Evolutionary conservation across 2,329 filamentous ascomycete species (phyloP), one percentile per base, ranked within the genome.

Genomic region (Neoarthrinium moseri): DNA sequence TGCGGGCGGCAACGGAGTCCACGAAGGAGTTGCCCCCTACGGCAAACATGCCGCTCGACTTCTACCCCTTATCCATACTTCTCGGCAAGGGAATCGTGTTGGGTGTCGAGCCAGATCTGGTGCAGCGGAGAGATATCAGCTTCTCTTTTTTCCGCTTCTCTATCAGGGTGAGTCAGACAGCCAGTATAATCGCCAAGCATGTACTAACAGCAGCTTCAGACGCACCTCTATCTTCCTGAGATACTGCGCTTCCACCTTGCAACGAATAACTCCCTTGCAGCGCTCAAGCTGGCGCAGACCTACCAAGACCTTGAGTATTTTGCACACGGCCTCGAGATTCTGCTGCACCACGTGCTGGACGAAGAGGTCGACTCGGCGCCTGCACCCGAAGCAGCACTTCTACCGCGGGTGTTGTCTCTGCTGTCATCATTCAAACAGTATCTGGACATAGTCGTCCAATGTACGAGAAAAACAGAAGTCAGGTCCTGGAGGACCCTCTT

Each of bases 401-500:
- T 91, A 58, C 78, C 83, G 58, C 67, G 84, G 4, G 81, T 85
- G 2, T 63, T 84, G 18, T 84, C 80, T 1, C 73, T 85, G 7
- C 63, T 84, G 47, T 87, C 87, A 1, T 89, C 85, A 1, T 87
- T 90, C 65, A 86, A 84, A 46, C 83, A 90, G 47, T 99, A 96
- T 60, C 83, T 97, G 13, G 92, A 97, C 58, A 94, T 97, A 47
- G 86, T 99, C 20, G 87, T 99, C 17, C 94, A 95, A 68, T 99
- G 94, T 68, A 96, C 94, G 2, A 86, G 94, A 45, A 99, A 99
- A 68, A 99, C 94, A 0, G 94, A 99, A 62, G 84, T 96, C 6
- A 84, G 92, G 30, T 95, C 90, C 46, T 99, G 94, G 94, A 84
- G 87, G 49, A 96, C 94, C 1, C 75, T 99, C 1, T 99, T 99